These are phyloP conservation scores for Fraxinus latifolia DNA, from an alignment of 305 asterid species.

Conservation along the genomic window DNA sequence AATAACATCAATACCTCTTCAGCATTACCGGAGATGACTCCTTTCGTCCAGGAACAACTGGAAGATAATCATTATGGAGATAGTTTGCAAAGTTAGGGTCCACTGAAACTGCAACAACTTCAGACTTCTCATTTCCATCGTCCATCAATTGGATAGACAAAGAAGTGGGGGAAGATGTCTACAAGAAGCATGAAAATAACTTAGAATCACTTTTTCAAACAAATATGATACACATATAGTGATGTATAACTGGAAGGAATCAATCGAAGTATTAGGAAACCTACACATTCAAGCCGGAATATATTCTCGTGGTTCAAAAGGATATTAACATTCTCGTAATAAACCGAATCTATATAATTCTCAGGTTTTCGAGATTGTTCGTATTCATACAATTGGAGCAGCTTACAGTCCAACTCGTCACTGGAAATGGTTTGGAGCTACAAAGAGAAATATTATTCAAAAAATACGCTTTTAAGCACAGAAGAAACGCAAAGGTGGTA, in stretches of 20 bases:
- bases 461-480: slow-evolving; percentile 15
- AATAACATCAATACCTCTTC: slow-evolving; percentile 59
- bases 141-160: slow-evolving; percentile 90
- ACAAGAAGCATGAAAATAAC: slow-evolving; percentile 36
- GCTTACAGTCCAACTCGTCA: slow-evolving; percentile 65
- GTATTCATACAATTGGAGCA: slow-evolving; percentile 62
- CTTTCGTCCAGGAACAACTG: slow-evolving; percentile 60
- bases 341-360: slow-evolving; percentile 64
- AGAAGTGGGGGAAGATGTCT: slow-evolving; percentile 63
- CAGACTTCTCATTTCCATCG: slow-evolving; percentile 87
- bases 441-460: slow-evolving; percentile 28
- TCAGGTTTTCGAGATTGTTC: slow-evolving; percentile 64
- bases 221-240: slow-evolving; percentile 1
- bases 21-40: slow-evolving; percentile 66
- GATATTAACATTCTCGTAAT: slow-evolving; percentile 61
- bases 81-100: slow-evolving; percentile 86
- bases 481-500: neutral
- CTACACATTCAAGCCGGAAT: slow-evolving; percentile 67
- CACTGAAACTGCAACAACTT: slow-evolving; percentile 83
- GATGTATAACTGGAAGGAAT: slow-evolving; percentile 1
- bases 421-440: slow-evolving; percentile 61
- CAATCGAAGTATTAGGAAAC: slow-evolving; percentile 33
- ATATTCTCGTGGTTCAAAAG: slow-evolving; percentile 62
- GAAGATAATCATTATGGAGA: slow-evolving; percentile 75
- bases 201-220: slow-evolving; percentile 27